A percentile compares a stretch with the other conserved stretches of the same genome.
Evolutionary conservation across 2,329 filamentous ascomycete genomes (phyloP).

Genomic region (Chrysosporium keratinophilum): DNA sequence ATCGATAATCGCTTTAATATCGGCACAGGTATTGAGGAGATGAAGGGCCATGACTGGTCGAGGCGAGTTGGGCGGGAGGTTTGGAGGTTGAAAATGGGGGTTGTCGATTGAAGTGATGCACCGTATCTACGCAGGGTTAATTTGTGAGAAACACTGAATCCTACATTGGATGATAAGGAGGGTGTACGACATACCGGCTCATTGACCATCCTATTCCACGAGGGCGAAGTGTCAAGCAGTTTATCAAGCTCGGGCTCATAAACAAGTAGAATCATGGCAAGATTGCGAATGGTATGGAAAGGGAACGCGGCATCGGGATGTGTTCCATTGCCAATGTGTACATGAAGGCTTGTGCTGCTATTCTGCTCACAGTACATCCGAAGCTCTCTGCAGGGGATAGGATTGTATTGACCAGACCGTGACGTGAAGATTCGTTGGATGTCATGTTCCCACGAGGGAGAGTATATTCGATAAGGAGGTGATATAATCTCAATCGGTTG

Average conservation of each 20-base stretch:
- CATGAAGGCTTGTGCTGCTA: conserved; percentile 14
- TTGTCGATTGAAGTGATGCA: conserved; percentile 11
- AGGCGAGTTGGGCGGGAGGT: conserved; percentile 8
- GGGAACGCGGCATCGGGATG: conserved; percentile 9
- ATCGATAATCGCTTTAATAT: conserved; percentile 14
- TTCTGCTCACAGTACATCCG: conserved; percentile 14
- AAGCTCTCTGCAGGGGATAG: conserved; percentile 10
- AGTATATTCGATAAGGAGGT: conserved; percentile 12
- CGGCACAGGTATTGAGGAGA: conserved; percentile 15
- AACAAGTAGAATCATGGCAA: conserved; percentile 18
- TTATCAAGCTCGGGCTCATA: conserved; percentile 16
- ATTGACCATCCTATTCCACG: conserved; percentile 1
- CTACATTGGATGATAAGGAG: background rate
- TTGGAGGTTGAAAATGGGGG: conserved; percentile 15
- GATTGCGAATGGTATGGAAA: conserved; percentile 16
- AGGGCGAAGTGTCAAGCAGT: conserved; percentile 11
- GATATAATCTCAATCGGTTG: conserved; percentile 17
- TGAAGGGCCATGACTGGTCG: conserved; percentile 11
- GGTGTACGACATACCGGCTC: conserved; percentile 5
- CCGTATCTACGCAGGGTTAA: conserved; percentile 1
- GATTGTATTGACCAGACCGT: conserved; percentile 11
- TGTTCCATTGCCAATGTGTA: conserved; percentile 16
- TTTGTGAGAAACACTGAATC: background rate
- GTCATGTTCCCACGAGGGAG: conserved; percentile 14
- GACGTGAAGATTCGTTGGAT: conserved; percentile 14